Evolutionary conservation across 257 asterid genomes (phyloP).

Genomic region (Solanum chiquidenum): DNA sequence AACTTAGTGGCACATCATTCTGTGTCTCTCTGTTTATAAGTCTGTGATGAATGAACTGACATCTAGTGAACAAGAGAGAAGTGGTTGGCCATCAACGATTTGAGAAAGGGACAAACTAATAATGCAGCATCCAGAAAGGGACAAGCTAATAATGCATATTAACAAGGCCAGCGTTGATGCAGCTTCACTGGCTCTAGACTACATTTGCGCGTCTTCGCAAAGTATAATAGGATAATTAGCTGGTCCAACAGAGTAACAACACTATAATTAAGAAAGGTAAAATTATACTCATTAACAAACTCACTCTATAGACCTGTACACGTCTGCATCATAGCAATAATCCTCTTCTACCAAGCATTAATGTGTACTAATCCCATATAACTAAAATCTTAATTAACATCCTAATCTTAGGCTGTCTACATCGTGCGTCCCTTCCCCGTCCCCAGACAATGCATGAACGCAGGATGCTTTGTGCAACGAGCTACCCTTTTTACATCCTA

Average conservation of each 20-base stretch:
- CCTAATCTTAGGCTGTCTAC: background rate
- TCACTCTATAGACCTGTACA: background rate
- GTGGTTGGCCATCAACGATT: background rate
- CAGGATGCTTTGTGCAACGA: background rate
- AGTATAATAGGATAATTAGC: background rate
- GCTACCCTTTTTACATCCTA: background rate
- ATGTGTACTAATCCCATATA: background rate
- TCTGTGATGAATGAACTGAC: background rate
- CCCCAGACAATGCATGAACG: background rate
- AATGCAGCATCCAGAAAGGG: background rate
- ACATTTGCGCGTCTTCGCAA: background rate
- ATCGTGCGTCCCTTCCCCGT: background rate
- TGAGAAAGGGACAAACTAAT: background rate
- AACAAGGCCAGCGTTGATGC: background rate
- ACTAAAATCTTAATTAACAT: background rate
- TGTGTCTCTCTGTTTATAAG: background rate
- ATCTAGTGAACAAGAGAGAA: background rate
- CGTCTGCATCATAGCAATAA: background rate
- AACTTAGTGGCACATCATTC: background rate
- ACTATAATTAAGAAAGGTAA: background rate
- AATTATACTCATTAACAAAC: background rate
- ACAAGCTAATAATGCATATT: background rate
- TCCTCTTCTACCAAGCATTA: background rate
- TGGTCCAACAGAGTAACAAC: background rate
- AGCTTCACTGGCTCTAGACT: background rate